phyloP scores from a whole-genome alignment of 2,329 filamentous ascomycete species.

The Neofusicoccum parvum region DNA sequence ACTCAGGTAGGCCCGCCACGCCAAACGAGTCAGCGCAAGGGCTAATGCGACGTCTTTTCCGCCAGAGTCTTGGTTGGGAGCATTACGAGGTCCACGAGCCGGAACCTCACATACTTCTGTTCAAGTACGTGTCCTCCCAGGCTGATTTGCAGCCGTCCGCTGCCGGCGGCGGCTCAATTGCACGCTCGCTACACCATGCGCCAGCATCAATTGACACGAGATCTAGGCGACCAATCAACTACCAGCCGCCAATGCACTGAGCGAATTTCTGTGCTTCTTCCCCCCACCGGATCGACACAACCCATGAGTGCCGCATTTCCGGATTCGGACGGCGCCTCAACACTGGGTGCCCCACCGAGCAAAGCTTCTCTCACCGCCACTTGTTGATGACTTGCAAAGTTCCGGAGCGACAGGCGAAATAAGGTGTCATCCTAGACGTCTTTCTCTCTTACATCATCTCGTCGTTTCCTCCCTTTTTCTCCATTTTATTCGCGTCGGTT shows the following conservation, averaged over 20 bases:
- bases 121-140: conserved; percentile 73
- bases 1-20: conserved; percentile 72
- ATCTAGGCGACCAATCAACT: conserved; percentile 77
- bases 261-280: neutral
- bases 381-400: conserved; percentile 17
- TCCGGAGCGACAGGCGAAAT: conserved; percentile 5
- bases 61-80: conserved; percentile 94
- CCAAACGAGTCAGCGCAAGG: neutral
- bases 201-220: neutral
- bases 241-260: conserved; percentile 65
- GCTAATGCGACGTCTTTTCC: neutral
- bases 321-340: conserved; percentile 1
- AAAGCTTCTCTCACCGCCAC: conserved; percentile 9
- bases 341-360: conserved; percentile 1
- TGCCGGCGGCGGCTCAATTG: neutral
- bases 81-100: conserved; percentile 99
- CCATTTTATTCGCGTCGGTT: neutral
- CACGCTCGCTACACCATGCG: neutral
- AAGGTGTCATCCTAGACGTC: conserved; percentile 5
- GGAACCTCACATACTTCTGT: conserved; percentile 95
- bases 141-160: neutral
- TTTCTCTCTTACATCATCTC: conserved; percentile 9
- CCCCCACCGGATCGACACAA: conserved; percentile 8
- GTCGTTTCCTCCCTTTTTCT: conserved; percentile 2
- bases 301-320: conserved; percentile 4